Base-by-base conservation (phyloP, 2,329 filamentous ascomycete species). In the Aspergillus nomiae region DNA sequence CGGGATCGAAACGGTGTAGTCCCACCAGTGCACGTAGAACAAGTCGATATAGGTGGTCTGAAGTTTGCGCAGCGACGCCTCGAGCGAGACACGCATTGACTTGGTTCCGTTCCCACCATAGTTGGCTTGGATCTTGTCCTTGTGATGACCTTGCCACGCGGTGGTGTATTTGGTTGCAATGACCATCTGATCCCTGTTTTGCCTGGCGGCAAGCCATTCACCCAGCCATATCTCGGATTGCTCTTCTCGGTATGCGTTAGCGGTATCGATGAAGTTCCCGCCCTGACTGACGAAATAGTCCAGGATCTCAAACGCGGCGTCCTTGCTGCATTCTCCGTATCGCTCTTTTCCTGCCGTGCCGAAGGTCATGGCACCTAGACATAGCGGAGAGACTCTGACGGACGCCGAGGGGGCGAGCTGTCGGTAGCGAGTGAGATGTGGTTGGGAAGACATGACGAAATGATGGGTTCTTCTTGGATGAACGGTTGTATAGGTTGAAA, bases 231-330 rank as follows among this genome's bases (percentile, higher is more conserved):
- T 77, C 76, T 91, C 89, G 1, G 85, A 85, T 68, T 88, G 74
- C 73, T 90, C 82, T 61, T 80, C 79, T 67, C 89, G 88, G 76
- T 91, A 91, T 73, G 87, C 87, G 76, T 87, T 89, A 57, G 87
- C 72, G 0, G 88, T 91, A 72, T 92, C 89, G 70, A 92, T 87
- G 74, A 92, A 91, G 77, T 92, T 92, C 26, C 90, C 89, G 9
- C 87, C 87, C 0, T 86, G 82, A 1, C 83, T 81, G 63, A 84
- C 86, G 77, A 86, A 91, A 69, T 83, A 85, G 71, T 92, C 89
- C 9, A 91, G 81, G 36, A 92, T 86, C 24, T 81, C 77, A 66
- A 90, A 88, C 1, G 85, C 80, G 0, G 82, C 83, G 51, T 85
- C 80, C 72, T 90, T 86, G 71, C 85, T 82, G 73, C 88, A 90